Evolutionary conservation across 352 stramenopile genomes (phyloP).

Genomic region (Globisporangium okanoganense): DNA sequence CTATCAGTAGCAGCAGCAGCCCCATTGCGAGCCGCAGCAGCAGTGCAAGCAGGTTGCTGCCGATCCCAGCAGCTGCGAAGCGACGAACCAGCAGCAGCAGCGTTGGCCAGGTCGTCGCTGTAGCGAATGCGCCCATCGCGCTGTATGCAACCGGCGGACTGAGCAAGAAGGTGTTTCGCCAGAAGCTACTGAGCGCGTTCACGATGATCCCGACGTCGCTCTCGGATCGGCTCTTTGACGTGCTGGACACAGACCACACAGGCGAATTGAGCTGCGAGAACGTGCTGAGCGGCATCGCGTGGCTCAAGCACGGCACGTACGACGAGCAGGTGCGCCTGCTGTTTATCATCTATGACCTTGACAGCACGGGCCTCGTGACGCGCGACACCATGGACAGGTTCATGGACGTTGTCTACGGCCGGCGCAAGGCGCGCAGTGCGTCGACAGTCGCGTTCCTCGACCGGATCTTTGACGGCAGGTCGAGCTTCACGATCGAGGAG

Average conservation of each 20-base stretch:
- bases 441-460: slow-evolving; percentile 56
- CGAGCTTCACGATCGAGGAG: slow-evolving; percentile 49
- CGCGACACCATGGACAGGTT: slow-evolving; percentile 73
- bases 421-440: slow-evolving; percentile 33
- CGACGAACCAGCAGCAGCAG: slow-evolving; percentile 4
- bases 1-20: slow-evolving; percentile 6
- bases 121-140: not conserved
- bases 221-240: slow-evolving; percentile 80
- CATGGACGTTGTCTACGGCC: slow-evolving; percentile 84
- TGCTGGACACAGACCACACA: slow-evolving; percentile 68
- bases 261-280: slow-evolving; percentile 61
- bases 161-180: slow-evolving; percentile 77
- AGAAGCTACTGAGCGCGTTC: slow-evolving; percentile 74
- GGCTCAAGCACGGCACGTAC: slow-evolving; percentile 69
- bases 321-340: slow-evolving; percentile 76
- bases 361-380: slow-evolving; percentile 51
- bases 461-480: slow-evolving; percentile 41
- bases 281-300: slow-evolving; percentile 63
- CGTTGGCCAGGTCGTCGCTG: not conserved
- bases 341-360: slow-evolving; percentile 85
- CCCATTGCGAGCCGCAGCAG: slow-evolving; percentile 13
- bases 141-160: slow-evolving; percentile 14
- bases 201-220: slow-evolving; percentile 78
- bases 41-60: slow-evolving; percentile 9
- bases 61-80: slow-evolving; percentile 1